Evolutionary conservation across 495 filamentous ascomycete genomes (phyloP), one percentile per base, ranked within the genome.

Genomic region (Penicillium ucsense): DNA sequence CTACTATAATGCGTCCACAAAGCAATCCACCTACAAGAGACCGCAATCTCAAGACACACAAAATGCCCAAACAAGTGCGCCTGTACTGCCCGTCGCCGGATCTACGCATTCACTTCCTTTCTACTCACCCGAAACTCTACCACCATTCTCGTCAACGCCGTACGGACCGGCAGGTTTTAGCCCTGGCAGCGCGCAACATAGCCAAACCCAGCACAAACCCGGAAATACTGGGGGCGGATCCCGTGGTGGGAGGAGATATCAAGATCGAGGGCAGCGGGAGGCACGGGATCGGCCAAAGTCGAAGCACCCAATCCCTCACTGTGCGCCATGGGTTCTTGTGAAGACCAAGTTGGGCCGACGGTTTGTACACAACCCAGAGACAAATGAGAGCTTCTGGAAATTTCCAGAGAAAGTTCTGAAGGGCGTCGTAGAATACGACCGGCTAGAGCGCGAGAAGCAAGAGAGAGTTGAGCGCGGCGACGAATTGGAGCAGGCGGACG

Each of bases 361-460:
- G 43, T 98, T 98, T 62, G 89, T 88, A 3, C 83, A 94, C 65
- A 95, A 97, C 54, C 68, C 77, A 1, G 76, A 79, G 41, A 89
- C 85, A 40, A 84, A 89, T 30, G 81, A 88, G 52, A 96, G 90
- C 61, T 86, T 89, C 66, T 98, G 92, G 92, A 86, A 83, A 53
- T 85, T 94, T 48, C 91, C 92, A 3, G 75, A 83, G 41, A 82
- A 94, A 55, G 76, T 98, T 6, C 79, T 88, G 74, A 81, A 82
- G 55, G 88, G 77, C 4, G 86, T 96, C 11, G 64, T 86, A 3
- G 85, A 89, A 48, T 77, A 85, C 41, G 89, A 84, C 51, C 67
- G 65, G 11, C 49, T 67, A 35, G 75, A 83, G 49, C 65, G 72
- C 45, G 73, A 76, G 56, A 69, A 62, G 50, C 72, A 68, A 49